phyloP scores from a whole-genome alignment of 2,329 filamentous ascomycete genomes.

The Diaporthe capsici region DNA sequence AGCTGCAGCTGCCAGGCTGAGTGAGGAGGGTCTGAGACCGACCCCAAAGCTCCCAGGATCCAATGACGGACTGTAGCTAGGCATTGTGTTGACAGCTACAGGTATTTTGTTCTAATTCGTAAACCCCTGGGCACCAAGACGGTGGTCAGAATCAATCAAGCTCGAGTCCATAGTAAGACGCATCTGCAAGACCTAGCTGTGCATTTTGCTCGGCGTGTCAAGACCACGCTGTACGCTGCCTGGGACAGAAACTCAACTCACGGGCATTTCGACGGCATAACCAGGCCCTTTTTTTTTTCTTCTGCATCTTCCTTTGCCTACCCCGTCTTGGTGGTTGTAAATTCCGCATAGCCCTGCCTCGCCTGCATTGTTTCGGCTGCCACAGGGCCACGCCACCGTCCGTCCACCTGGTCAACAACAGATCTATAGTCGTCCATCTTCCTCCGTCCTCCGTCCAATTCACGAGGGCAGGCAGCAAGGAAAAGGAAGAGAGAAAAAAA shows the following conservation, averaged over 20 bases:
- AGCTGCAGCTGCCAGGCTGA: conserved; percentile 2
- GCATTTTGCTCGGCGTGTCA: background rate
- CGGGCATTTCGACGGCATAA: background rate
- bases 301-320: background rate
- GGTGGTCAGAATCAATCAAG: background rate
- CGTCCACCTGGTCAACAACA: conserved; percentile 6
- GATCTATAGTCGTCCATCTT: background rate
- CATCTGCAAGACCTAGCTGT: background rate
- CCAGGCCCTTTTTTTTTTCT: background rate
- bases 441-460: background rate
- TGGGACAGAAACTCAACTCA: background rate
- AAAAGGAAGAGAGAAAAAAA: background rate
- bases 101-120: too few relatives aligned
- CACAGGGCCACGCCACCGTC: conserved; percentile 19
- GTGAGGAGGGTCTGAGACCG: background rate
- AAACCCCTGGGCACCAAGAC: background rate
- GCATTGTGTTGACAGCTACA: background rate
- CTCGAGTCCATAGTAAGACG: background rate
- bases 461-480: background rate
- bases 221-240: background rate
- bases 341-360: conserved; percentile 19
- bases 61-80: background rate
- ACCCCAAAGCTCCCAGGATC: background rate
- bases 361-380: conserved; percentile 30
- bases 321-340: conserved; percentile 6